phyloP scores from a whole-genome alignment of 2,329 filamentous ascomycete species.

The Parascedosporium putredinis region DNA sequence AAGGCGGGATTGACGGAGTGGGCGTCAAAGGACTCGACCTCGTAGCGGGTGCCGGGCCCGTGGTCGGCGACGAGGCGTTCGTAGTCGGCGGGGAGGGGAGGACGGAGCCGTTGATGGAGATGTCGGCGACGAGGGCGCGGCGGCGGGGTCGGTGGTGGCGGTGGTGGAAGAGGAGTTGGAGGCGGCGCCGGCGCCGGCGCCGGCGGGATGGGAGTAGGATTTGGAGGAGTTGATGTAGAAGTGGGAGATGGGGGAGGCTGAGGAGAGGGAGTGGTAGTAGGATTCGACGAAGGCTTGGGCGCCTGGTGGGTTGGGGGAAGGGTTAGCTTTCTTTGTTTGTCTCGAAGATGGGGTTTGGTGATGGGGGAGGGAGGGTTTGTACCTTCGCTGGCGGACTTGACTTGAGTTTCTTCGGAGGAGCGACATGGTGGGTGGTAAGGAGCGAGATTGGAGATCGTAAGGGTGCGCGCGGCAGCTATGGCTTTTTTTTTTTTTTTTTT shows the following conservation, averaged over 20 bases:
- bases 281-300: conserved; percentile 12
- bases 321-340: conserved; percentile 3
- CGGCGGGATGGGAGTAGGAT: conserved; percentile 35
- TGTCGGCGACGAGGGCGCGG: conserved; percentile 45
- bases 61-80: conserved; percentile 59
- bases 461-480: neutral
- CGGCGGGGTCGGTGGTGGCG: conserved; percentile 9
- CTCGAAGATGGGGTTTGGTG: neutral
- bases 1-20: conserved; percentile 67
- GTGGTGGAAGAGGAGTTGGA: conserved; percentile 49
- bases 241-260: conserved; percentile 46
- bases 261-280: conserved; percentile 68
- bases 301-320: conserved; percentile 5
- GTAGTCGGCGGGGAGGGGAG: conserved; percentile 52
- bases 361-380: neutral
- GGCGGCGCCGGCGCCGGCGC: conserved; percentile 74
- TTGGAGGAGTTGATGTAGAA: conserved; percentile 59
- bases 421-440: neutral
- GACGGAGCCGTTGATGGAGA: conserved; percentile 69
- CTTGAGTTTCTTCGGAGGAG: conserved; percentile 9
- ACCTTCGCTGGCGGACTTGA: conserved; percentile 11
- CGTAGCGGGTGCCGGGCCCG: conserved; percentile 49
- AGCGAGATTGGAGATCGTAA: neutral
- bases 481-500: too few relatives aligned
- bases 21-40: conserved; percentile 65